Percentiles rank a stretch among this genome's conserved stretches.
Conservation (phyloP, 2,329 filamentous ascomycete species). For the Colletotrichum orbiculare region DNA sequence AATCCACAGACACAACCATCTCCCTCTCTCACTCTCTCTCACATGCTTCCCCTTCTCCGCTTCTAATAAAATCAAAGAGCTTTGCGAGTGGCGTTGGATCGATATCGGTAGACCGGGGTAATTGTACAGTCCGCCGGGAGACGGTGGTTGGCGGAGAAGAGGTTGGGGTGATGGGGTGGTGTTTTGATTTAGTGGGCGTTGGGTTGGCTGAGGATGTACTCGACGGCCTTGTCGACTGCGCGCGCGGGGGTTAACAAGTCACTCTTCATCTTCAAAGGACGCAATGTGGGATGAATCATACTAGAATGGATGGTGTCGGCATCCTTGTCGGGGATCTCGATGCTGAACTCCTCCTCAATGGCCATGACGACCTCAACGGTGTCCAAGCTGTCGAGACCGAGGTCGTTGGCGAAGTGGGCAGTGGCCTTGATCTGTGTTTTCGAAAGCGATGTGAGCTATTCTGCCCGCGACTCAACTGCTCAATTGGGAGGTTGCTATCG, state of each 20-base stretch:
- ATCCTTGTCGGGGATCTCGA: slow-evolving; percentile 98
- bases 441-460: background rate
- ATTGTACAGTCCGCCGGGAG: slow-evolving; percentile 38
- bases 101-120: slow-evolving; percentile 23
- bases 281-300: slow-evolving; percentile 60
- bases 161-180: background rate
- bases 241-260: slow-evolving; percentile 6
- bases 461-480: background rate
- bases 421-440: slow-evolving; percentile 76
- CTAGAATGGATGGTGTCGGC: slow-evolving; percentile 93
- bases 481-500: slow-evolving; percentile 4
- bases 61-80: slow-evolving; percentile 11
- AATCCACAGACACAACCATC: no score
- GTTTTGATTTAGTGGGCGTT: slow-evolving; percentile 75
- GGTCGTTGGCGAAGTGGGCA: slow-evolving; percentile 96
- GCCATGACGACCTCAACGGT: slow-evolving; percentile 99
- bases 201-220: slow-evolving; percentile 93
- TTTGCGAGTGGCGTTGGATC: slow-evolving; percentile 34
- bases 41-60: background rate
- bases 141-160: slow-evolving; percentile 26
- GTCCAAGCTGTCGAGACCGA: slow-evolving; percentile 96
- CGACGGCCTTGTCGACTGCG: slow-evolving; percentile 90
- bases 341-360: slow-evolving; percentile 94
- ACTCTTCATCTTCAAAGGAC: slow-evolving; percentile 10
- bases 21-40: no score